phyloP scores from a whole-genome alignment of 2,329 filamentous ascomycete species.

The Cylindrodendrum hubeiense region DNA sequence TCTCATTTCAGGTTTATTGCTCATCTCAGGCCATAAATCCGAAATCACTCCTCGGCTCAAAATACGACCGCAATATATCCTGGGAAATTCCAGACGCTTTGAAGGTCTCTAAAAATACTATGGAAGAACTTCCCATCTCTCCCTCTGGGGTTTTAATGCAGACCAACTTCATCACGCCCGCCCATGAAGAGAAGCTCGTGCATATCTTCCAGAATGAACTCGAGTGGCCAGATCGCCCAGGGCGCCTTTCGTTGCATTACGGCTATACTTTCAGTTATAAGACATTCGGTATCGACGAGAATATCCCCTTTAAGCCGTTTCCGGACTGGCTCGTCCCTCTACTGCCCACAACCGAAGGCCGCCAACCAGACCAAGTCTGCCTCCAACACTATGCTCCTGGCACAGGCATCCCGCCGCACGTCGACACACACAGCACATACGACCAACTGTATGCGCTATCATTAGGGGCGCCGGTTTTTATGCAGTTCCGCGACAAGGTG shows the following conservation, averaged over 20 bases:
- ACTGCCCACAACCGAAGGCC: conserved; percentile 57
- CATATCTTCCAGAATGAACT: conserved; percentile 57
- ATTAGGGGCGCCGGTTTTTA: conserved; percentile 56
- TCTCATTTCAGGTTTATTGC: background rate
- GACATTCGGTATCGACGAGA: conserved; percentile 66
- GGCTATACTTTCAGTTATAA: conserved; percentile 71
- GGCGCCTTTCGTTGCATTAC: conserved; percentile 65
- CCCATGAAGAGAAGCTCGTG: conserved; percentile 59
- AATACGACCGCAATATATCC: background rate
- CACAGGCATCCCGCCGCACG: conserved; percentile 70
- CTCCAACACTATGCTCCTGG: conserved; percentile 72
- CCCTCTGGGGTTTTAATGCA: conserved; percentile 59
- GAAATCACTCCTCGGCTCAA: too few relatives aligned
- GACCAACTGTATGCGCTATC: conserved; percentile 61
- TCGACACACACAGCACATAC: conserved; percentile 66
- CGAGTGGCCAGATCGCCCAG: conserved; percentile 58
- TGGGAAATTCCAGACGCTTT: too few relatives aligned
- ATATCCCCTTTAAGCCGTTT: conserved; percentile 62
- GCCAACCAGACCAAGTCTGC: conserved; percentile 68
- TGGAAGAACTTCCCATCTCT: conserved; percentile 40
- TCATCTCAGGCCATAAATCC: background rate
- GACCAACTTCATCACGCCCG: conserved; percentile 58
- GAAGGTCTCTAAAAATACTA: conserved; percentile 12
- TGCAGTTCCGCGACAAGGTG: conserved; percentile 55
- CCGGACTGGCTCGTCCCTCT: conserved; percentile 64